A percentile compares a stretch with the other conserved stretches of the same genome.
phyloP scores from a whole-genome alignment of 2,329 filamentous ascomycete genomes.

The Colletotrichum agaves region DNA sequence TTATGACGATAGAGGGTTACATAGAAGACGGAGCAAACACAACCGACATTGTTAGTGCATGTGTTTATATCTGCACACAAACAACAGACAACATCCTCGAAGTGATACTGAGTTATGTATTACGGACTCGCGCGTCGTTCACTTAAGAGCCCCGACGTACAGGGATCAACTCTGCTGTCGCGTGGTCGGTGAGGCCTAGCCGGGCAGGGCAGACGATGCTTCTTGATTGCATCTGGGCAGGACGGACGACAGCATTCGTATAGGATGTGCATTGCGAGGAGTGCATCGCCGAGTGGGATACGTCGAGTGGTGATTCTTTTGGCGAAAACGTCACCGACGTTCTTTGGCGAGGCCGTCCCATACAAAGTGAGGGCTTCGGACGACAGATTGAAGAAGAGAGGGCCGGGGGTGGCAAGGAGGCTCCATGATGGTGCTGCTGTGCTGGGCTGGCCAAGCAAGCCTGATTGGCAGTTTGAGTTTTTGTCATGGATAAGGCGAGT shows the following conservation, averaged over 20 bases:
- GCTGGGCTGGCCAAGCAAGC: conserved; percentile 34
- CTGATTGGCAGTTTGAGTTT: conserved; percentile 8
- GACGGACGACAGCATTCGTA: conserved; percentile 8
- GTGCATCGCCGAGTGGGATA: neutral
- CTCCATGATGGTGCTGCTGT: conserved; percentile 13
- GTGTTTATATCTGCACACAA: neutral
- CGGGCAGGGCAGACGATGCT: conserved; percentile 22
- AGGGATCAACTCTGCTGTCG: conserved; percentile 22
- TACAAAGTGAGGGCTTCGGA: conserved; percentile 7
- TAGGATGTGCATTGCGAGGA: conserved; percentile 1
- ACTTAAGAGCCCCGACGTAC: conserved; percentile 3
- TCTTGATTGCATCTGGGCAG: neutral
- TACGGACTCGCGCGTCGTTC: conserved; percentile 24
- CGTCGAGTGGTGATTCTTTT: conserved; percentile 12
- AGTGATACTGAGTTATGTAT: neutral
- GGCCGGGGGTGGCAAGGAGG: conserved; percentile 17
- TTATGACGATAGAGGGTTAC: too few relatives aligned
- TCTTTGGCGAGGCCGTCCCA: neutral
- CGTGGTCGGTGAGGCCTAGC: conserved; percentile 22
- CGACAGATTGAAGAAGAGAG: conserved; percentile 3
- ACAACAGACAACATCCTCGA: neutral
- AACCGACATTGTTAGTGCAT: too few relatives aligned
- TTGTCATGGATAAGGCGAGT: conserved; percentile 17
- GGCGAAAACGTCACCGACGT: neutral
- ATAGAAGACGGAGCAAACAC: too few relatives aligned